Evolutionary conservation across 2,329 filamentous ascomycete genomes (phyloP), one percentile per base, ranked within the genome.

Genomic region (Cordyceps farinosa): DNA sequence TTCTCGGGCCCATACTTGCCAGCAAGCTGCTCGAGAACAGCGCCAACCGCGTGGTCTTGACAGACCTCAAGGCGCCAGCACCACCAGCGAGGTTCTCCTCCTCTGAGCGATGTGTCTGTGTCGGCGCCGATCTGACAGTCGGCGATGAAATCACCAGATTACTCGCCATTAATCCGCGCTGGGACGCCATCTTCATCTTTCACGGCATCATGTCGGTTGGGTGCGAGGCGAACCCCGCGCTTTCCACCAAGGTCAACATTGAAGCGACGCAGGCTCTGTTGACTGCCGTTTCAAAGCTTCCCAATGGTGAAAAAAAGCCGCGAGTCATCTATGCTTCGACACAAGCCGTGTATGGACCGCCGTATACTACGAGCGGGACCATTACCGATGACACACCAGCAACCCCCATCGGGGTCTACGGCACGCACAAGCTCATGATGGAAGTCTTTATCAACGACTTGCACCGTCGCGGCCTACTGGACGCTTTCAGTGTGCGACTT

Each of bases 151-250:
- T 79, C 54, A 51, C 48, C 4, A 9, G 48, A n/a, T 27, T 51
- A 22, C 30, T 53, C 32, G 30, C 32, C 3, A 15, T n/a, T 1
- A n/a, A 6, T 22, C 17, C 32, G 7, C 15, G 30, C 17, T 53
- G 32, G 51, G 74, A 82, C 63, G 77, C 81, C 54, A 76, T 82
- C 64, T 86, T 84, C 71, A 77, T 87, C 64, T 78, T 87, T 65
- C 84, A 87, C 69, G 85, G 84, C 60, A 84, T 87, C 73, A 87
- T 87, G 85, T 86, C 83, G 0, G 81, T 80, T n/a, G 84, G 83
- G 29, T 80, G 83, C 10, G 85, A 87, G 73, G 81, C 80, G 42
- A 82, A 86, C 62, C 74, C 84, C 79, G 70, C 83, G 77, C 67
- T 79, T 5, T 62, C 62, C 6, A 62, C 63, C 51, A 53, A 75